phyloP scores from a whole-genome alignment of 371 early-diverging fungal species.

The Chytridium lagenaria region DNA sequence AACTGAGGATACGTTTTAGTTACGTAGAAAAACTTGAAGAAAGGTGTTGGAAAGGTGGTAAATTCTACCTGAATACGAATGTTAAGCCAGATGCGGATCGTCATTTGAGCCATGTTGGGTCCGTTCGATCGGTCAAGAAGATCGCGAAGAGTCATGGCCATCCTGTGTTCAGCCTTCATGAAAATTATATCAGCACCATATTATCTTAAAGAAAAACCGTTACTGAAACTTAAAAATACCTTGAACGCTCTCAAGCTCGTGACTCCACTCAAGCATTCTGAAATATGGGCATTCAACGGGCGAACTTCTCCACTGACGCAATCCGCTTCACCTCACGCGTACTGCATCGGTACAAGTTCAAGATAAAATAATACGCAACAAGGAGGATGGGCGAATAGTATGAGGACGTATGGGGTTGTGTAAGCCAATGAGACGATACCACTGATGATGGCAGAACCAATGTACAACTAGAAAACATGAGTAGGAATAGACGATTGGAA shows the following conservation, averaged over 20 bases:
- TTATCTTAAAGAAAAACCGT: too few relatives aligned
- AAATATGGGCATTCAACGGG: too few relatives aligned
- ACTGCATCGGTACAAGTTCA: too few relatives aligned
- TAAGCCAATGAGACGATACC: constrained; percentile 13
- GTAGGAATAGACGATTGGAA: background rate
- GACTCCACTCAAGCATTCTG: constrained; percentile 55
- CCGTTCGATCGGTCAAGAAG: constrained; percentile 56
- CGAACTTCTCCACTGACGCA: too few relatives aligned
- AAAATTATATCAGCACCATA: too few relatives aligned
- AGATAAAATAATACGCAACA: constrained; percentile 38
- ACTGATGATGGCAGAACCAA: too few relatives aligned
- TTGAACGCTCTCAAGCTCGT: constrained; percentile 56
- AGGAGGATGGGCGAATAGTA: constrained; percentile 8
- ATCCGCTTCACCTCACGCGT: too few relatives aligned
- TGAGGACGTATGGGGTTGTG: background rate
- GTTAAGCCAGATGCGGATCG: background rate
- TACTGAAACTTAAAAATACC: too few relatives aligned
- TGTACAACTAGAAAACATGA: background rate
- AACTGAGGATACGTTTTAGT: constrained; percentile 66
- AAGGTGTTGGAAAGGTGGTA: constrained; percentile 26
- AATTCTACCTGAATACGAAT: constrained; percentile 23
- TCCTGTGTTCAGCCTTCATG: constrained; percentile 22
- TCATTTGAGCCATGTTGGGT: constrained; percentile 19
- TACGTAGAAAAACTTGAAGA: constrained; percentile 63
- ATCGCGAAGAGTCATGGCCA: constrained; percentile 25